Evolutionary conservation across 1,139 yeast species (phyloP).

Genomic region (Geotrichum citri-aurantii): DNA sequence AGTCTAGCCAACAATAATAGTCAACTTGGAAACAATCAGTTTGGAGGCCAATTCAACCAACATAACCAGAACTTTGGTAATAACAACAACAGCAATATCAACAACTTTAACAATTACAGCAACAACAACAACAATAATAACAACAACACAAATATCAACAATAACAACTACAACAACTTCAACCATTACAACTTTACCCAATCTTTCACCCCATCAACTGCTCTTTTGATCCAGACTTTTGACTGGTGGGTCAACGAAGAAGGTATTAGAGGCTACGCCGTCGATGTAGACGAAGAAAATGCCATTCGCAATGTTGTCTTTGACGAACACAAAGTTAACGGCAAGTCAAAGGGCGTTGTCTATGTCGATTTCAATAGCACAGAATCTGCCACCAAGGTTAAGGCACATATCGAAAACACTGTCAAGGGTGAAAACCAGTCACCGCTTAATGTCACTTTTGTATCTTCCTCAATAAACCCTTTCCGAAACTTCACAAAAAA

Average conservation of each 20-base stretch:
- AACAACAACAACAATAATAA: constrained; percentile 14
- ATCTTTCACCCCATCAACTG: constrained; percentile 21
- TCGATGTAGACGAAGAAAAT: constrained; percentile 25
- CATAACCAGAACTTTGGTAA: neutral
- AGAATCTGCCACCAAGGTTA: constrained; percentile 20
- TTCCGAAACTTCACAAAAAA: constrained; percentile 17
- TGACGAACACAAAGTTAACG: constrained; percentile 34
- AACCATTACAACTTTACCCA: constrained; percentile 15
- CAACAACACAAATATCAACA: too few relatives aligned
- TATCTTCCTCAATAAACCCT: constrained; percentile 21
- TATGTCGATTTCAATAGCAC: constrained; percentile 21
- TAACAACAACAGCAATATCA: constrained; percentile 8
- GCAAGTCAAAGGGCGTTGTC: constrained; percentile 32
- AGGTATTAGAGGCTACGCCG: constrained; percentile 33
- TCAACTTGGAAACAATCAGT: constrained; percentile 1
- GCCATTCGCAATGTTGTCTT: constrained; percentile 28
- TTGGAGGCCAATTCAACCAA: neutral
- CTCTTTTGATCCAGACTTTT: constrained; percentile 26
- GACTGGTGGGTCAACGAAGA: constrained; percentile 36
- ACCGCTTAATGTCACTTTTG: constrained; percentile 15
- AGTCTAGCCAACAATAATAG: too few relatives aligned
- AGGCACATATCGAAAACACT: constrained; percentile 12
- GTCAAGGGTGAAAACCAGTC: constrained; percentile 8
- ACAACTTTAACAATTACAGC: constrained; percentile 15
- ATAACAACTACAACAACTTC: constrained; percentile 15